Percentiles rank a stretch among this genome's conserved stretches.
phyloP scores from a whole-genome alignment of 352 stramenopile genomes.

The Phytophthora ohioensis region DNA sequence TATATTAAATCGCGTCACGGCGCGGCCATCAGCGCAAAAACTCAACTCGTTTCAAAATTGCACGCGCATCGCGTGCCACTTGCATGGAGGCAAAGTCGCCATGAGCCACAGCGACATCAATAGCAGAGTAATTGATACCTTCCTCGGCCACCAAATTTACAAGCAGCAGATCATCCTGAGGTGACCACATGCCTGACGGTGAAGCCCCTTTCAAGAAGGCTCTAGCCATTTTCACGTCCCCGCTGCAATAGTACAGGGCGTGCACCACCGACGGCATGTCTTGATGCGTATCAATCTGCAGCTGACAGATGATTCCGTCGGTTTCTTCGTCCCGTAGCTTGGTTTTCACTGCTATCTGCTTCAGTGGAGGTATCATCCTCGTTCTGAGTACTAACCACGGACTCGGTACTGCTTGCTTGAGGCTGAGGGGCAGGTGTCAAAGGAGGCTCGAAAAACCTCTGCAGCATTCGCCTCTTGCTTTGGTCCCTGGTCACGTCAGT shows the following conservation, averaged over 20 bases:
- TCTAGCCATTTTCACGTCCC: conserved; percentile 37
- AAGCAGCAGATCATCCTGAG: conserved; percentile 62
- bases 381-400: background rate
- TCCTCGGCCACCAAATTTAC: conserved; percentile 29
- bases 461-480: conserved; percentile 30
- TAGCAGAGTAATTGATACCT: conserved; percentile 21
- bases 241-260: conserved; percentile 56
- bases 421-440: background rate
- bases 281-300: conserved; percentile 49
- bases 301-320: conserved; percentile 38
- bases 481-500: conserved; percentile 10
- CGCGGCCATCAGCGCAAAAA: conserved; percentile 66
- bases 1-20: conserved; percentile 9
- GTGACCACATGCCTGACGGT: conserved; percentile 52
- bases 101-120: conserved; percentile 35
- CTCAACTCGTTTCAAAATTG: conserved; percentile 62
- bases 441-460: conserved; percentile 29
- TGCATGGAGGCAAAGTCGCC: conserved; percentile 56
- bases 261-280: conserved; percentile 37
- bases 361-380: background rate
- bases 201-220: conserved; percentile 47
- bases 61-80: conserved; percentile 38
- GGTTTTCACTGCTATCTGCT: background rate
- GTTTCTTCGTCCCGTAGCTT: conserved; percentile 40
- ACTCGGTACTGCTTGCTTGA: conserved; percentile 10